A percentile compares a stretch with the other conserved stretches of the same genome.
These are phyloP conservation scores for Bretziella fagacearum DNA, from an alignment of 2,329 filamentous ascomycete genomes.

Conservation along the genomic window DNA sequence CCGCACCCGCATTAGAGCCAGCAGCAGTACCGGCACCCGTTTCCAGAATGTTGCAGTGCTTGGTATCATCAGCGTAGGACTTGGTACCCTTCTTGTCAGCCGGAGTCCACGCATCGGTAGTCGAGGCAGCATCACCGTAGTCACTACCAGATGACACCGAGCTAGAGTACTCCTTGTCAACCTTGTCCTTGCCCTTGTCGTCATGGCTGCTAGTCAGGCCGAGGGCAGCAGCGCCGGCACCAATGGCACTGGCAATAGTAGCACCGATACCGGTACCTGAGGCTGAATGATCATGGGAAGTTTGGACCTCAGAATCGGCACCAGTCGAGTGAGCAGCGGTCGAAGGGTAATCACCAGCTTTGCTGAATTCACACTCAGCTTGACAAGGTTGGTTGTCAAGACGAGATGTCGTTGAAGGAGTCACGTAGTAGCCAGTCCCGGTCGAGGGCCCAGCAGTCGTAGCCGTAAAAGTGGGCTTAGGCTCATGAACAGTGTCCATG, in stretches of 20 bases:
- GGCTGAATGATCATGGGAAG: neutral
- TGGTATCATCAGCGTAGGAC: constrained; percentile 1
- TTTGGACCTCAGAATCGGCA: neutral
- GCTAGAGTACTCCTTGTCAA: constrained; percentile 9
- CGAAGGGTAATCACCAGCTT: neutral
- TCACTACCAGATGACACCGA: constrained; percentile 11
- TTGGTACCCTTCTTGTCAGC: constrained; percentile 6
- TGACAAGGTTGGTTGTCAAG: neutral
- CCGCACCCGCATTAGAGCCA: constrained; percentile 1
- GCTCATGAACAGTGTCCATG: neutral
- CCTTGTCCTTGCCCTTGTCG: neutral
- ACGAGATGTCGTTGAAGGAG: constrained; percentile 6
- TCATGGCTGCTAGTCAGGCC: constrained; percentile 10
- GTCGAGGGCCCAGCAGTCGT: neutral
- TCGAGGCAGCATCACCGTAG: constrained; percentile 1
- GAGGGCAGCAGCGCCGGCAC: constrained; percentile 13
- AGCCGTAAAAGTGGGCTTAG: neutral
- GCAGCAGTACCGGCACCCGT: neutral
- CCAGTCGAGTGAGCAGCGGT: neutral
- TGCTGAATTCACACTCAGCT: too few species aligned
- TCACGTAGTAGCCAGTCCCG: constrained; percentile 6
- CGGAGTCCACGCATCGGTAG: constrained; percentile 2
- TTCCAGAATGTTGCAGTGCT: neutral
- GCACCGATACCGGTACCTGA: constrained; percentile 6
- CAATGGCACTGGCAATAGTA: constrained; percentile 10